Base-by-base conservation (phyloP, 148 eudicot genomes). In the Suaeda aralocaspica region DNA sequence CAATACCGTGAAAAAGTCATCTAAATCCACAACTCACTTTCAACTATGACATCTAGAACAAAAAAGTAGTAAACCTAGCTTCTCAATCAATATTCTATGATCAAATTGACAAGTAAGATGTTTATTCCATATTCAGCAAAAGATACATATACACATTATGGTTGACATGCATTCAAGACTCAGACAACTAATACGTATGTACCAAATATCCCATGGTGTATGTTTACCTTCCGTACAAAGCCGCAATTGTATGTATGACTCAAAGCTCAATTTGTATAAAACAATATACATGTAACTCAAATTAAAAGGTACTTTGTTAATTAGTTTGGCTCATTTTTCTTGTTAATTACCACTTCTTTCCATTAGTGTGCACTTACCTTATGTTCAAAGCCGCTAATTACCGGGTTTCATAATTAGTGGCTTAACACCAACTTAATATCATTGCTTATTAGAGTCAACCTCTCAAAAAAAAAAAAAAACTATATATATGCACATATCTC, bases 201-300 rank as follows among this genome's bases (percentile, higher is more conserved):
- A 39, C 66, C 48, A 4, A 21, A 63, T 24, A 41, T n/a, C 12
- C 12, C 66, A 39, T 10, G 9, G 16, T 63, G 50, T 30, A 24
- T 39, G 48, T 62, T 39, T 62, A 62, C 50, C 67, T 63, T 63
- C 50, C 67, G 50, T 63, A 62, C 48, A 62, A 62, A 36, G 26
- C 42, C 44, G 24, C 36, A n/a, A n/a, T 19, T 18, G n/a, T 18
- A 16, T 7, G 8, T 3, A 3, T 57, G 61, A 57, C 61, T 29
- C 18, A 57, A 57, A n/a, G 26, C 16, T 25, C 36, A 26, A 26
- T 26, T 21, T 5, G 1, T 8, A 4, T 36, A 3, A 36, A 3
- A 36, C 41, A 3, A 36, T 28, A 24, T 12, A 31, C 24, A 25
- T 56, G 22, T 11, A 56, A 56, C 31, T 9, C 15, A 28, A 12